Base-by-base conservation (phyloP, 192 early-diverging fungal species). In the Coemansia sp. region DNA sequence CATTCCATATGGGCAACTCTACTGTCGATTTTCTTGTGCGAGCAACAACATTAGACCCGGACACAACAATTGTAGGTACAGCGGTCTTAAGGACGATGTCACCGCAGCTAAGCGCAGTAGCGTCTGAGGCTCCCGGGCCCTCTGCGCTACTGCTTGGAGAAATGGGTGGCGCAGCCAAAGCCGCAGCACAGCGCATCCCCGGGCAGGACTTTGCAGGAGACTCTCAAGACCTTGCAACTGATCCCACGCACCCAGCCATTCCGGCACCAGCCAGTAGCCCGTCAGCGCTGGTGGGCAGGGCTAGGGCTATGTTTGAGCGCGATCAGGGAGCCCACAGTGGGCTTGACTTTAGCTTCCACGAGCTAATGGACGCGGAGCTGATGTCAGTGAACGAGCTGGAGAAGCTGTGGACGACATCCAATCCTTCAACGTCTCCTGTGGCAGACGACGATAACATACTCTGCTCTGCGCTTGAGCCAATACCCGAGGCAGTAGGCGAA, bases 381-480 rank as follows among this genome's bases (percentile, higher is more conserved):
- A 88, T 88, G 87, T 86, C 87, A 8, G 76, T 88, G 2, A 84
- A 82, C 27, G 87, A 88, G 68, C 68, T 88, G 27, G 87, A 88
- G 64, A 82, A 78, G 51, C 75, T 88, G 24, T 77, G 84, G 78
- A 77, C 82, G 11, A 78, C 55, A 14, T 73, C 73, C 21, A 71
- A 72, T 29, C 76, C 76, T 9, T 58, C 39, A 20, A 25, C 52
- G 3, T 22, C 46, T 19, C 50, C 60, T 24, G 60, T 54, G 8
- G 51, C 58, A 20, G 67, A 63, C 42, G 33, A 42, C 33, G 27
- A 23, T 10, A 53, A 53, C 29, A 31, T 24, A n/a, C 22, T 30
- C 25, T n/a, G 27, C 51, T 32, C 56, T 2, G 59, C 32, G 27
- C 63, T 78, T 25, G 53, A 66, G 24, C 57, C 78, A 3, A 75